Evolutionary conservation across 768 basidiomycete genomes (phyloP), one percentile per base, ranked within the genome.

Genomic region (Mycena haematopus): DNA sequence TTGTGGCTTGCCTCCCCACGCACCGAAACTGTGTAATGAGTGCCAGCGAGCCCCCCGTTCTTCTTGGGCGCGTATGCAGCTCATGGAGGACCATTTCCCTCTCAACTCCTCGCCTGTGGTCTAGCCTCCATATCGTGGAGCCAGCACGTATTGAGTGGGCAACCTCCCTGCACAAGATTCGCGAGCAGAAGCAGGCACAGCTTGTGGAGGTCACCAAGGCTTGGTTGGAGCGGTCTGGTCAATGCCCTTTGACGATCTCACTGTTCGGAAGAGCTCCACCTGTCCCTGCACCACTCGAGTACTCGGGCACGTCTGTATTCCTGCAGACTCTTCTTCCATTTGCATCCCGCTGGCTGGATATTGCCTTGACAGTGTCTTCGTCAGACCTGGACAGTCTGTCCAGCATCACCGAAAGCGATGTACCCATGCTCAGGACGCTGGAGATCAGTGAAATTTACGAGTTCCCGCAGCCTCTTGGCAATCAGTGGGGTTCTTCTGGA

Each of bases 41-140:
- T 25, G 47, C 60, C 19, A 44, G n/a, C 4, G 53, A 66, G 1
- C 68, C 70, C 0, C 74, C 74, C 1, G 49, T 76, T 21, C 47
- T 75, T 10, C 52, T 75, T 8, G 67, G 68, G 3, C 55, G 63
- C n/a, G 56, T 76, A 15, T 73, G 75, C 53, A 68, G 69, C 6
- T 27, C 52, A 6, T 76, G 74, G 75, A 65, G 74, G 22, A 58
- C 65, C 14, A 63, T 72, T 72, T 68, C 71, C 13, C 19, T 76
- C n/a, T 45, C 56, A 3, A 69, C 63, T 2, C 72, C 74, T 31
- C 29, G 29, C 9, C 29, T 31, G 9, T 31, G 29, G 29, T 31
- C 29, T 9, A 31, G 29, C 6, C 29, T 31, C 29, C 29, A 31
- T 31, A 31, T 31, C 29, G 29, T 31, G 4, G 29, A 31, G 29